Conservation (phyloP, 2,329 filamentous ascomycete genomes). For the Claviceps cyperi region DNA sequence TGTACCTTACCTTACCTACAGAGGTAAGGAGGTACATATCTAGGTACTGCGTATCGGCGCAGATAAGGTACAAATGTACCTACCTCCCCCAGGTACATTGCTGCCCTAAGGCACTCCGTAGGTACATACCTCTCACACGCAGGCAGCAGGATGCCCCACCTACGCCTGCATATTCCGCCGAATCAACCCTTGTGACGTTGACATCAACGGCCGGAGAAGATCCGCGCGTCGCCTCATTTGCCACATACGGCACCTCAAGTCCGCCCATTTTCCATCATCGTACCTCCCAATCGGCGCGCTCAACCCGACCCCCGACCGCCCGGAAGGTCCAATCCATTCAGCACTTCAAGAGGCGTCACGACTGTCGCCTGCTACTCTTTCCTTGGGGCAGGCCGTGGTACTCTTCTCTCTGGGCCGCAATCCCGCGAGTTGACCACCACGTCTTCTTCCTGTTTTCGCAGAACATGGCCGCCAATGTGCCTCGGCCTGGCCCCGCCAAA, state of each 20-base stretch:
- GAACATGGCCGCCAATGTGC: conserved; percentile 39
- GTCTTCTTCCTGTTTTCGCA: conserved; percentile 8
- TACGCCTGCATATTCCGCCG: neutral
- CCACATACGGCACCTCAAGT: neutral
- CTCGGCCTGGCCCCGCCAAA: conserved; percentile 81
- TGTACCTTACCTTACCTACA: no score
- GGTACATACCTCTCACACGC: no score
- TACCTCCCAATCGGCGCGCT: neutral
- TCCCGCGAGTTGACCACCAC: conserved; percentile 8
- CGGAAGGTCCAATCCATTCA: neutral
- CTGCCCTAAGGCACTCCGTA: no score
- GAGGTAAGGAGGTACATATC: no score
- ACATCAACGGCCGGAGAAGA: conserved; percentile 14
- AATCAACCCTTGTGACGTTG: neutral
- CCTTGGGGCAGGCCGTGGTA: conserved; percentile 8
- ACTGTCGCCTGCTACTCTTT: conserved; percentile 11
- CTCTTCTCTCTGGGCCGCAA: conserved; percentile 9
- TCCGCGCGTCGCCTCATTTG: conserved; percentile 12
- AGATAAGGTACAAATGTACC: no score
- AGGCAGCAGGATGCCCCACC: no score
- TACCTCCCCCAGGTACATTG: no score
- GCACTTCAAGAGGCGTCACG: conserved; percentile 2
- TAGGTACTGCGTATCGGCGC: no score
- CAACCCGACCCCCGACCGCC: neutral
- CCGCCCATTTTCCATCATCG: neutral